Evolutionary conservation across 257 asterid species (phyloP).

Genomic region (Paulownia fortunei): DNA sequence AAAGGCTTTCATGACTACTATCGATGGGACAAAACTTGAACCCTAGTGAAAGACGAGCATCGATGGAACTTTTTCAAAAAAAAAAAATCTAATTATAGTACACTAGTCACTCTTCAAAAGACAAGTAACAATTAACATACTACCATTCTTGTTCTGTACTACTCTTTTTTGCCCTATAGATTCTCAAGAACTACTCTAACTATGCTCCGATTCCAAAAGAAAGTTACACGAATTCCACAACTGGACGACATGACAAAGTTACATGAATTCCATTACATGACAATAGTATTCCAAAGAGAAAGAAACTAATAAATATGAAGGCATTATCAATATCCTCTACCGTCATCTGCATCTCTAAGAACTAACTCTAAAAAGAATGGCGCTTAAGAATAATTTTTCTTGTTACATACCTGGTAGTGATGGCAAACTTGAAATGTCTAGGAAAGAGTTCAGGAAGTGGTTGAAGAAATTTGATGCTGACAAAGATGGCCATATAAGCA

Average conservation of each 20-base stretch:
- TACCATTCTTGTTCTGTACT: too few species aligned
- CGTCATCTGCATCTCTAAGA: neutral
- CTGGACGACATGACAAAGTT: too few species aligned
- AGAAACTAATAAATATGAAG: neutral
- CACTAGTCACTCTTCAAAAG: too few species aligned
- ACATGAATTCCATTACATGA: neutral
- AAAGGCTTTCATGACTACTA: too few species aligned
- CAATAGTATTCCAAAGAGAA: too few species aligned
- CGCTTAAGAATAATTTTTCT: neutral
- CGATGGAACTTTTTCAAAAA: too few species aligned
- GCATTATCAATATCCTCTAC: neutral
- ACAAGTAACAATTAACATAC: too few species aligned
- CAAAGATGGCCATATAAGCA: constrained; percentile 10
- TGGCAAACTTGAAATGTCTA: neutral
- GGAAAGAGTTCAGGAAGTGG: neutral
- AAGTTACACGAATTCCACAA: neutral
- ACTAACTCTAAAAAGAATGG: neutral
- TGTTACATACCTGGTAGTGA: neutral
- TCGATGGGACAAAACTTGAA: too few species aligned
- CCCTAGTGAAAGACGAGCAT: too few species aligned
- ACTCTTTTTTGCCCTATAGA: too few species aligned
- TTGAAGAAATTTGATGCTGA: constrained; percentile 4
- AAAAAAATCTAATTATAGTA: too few species aligned
- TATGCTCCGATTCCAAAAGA: neutral
- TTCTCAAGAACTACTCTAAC: too few species aligned